These are phyloP conservation scores for Hevea brasiliensis DNA, from an alignment of 345 rosid genomes.

Conservation along the genomic window DNA sequence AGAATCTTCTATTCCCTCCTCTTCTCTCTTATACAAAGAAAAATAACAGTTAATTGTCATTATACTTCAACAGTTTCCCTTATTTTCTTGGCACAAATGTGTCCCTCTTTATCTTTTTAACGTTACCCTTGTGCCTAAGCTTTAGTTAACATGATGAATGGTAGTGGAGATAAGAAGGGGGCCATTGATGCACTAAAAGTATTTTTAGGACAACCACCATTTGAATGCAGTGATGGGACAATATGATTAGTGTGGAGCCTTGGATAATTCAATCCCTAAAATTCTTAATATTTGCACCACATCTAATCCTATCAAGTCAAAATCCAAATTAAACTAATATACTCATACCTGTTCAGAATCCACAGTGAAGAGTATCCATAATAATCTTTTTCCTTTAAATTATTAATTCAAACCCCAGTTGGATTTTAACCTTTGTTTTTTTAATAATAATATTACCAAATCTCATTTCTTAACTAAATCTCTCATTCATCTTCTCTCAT, in stretches of 20 bases:
- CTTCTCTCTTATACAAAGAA: not conserved
- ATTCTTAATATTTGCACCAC: not conserved
- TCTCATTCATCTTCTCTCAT: too few species aligned
- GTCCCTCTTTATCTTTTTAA: conserved; percentile 2
- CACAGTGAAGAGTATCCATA: too few species aligned
- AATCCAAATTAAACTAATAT: too few species aligned
- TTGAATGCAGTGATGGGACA: conserved; percentile 48
- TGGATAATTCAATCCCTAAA: conserved; percentile 10
- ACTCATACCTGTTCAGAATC: too few species aligned
- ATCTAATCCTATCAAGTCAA: too few species aligned
- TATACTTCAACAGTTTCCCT: too few species aligned
- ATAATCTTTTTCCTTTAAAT: too few species aligned
- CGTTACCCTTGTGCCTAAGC: conserved; percentile 28
- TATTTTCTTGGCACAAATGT: not conserved
- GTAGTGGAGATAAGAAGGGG: conserved; percentile 27
- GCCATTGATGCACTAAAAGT: conserved; percentile 27
- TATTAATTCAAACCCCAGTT: too few species aligned
- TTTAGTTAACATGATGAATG: conserved; percentile 37
- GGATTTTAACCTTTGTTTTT: too few species aligned
- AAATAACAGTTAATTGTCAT: too few species aligned
- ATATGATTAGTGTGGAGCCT: conserved; percentile 53
- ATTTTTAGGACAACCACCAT: conserved; percentile 26
- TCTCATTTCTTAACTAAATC: too few species aligned
- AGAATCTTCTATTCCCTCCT: not conserved
- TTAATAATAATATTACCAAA: too few species aligned